These are phyloP conservation scores for Ascochyta koolunga DNA, from an alignment of 2,329 filamentous ascomycete species.

Conservation along the genomic window DNA sequence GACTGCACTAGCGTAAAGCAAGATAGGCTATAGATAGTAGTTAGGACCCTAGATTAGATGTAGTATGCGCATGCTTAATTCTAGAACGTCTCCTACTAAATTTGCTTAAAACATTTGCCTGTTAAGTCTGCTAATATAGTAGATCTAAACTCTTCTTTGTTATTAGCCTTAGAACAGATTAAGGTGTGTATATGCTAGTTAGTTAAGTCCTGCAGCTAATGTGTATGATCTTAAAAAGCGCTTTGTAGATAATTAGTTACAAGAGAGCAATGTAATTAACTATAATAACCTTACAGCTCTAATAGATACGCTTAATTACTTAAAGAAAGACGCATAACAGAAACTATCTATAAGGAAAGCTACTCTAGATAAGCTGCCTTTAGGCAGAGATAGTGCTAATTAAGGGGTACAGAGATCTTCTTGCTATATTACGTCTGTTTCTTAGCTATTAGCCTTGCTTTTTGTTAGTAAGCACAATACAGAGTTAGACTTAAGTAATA, in stretches of 20 bases:
- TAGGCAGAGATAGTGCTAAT: not conserved
- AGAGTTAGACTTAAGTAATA: not conserved
- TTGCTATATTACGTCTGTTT: not conserved
- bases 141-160: not conserved
- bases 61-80: not conserved
- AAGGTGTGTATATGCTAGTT: not conserved
- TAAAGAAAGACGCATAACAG: not conserved
- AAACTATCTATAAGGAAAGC: not conserved
- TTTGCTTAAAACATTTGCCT: not conserved
- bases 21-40: not conserved
- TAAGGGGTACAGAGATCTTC: not conserved
- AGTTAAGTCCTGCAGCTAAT: not conserved
- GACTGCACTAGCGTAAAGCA: not conserved
- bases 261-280: not conserved
- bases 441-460: not conserved
- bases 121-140: not conserved
- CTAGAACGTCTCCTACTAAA: not conserved
- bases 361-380: not conserved
- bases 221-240: not conserved
- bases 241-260: not conserved
- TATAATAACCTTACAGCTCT: not conserved
- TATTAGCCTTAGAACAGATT: not conserved
- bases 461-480: not conserved
- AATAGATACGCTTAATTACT: not conserved
- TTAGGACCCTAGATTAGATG: not conserved